phyloP scores from a whole-genome alignment of 495 filamentous ascomycete genomes.

The Talaromyces trachyspermus region DNA sequence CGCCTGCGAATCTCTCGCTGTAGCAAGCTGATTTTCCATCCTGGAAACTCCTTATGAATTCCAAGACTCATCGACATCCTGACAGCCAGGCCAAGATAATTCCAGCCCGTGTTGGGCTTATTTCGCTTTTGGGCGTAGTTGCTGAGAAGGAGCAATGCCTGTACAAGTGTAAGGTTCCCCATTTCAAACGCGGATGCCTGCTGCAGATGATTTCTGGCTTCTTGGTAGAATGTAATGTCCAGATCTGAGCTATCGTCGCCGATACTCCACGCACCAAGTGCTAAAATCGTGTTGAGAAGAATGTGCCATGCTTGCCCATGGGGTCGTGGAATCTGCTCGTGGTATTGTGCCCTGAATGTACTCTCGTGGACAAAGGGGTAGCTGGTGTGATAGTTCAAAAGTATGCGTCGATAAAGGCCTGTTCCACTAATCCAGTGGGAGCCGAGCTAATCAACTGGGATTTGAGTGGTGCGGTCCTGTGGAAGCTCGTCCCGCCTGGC shows the following conservation, averaged over 20 bases:
- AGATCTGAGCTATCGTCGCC: slow-evolving; percentile 42
- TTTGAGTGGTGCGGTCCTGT: slow-evolving; percentile 12
- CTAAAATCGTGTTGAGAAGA: slow-evolving; percentile 42
- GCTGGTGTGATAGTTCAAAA: slow-evolving; percentile 46
- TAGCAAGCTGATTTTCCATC: slow-evolving; percentile 46
- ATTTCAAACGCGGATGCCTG: slow-evolving; percentile 43
- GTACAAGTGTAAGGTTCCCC: slow-evolving; percentile 44
- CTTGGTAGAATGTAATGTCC: slow-evolving; percentile 42
- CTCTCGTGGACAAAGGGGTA: slow-evolving; percentile 51
- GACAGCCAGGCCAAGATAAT: slow-evolving; percentile 43
- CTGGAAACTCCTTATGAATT: slow-evolving; percentile 48
- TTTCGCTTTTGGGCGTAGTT: slow-evolving; percentile 50
- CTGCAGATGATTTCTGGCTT: slow-evolving; percentile 32
- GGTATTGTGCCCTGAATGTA: slow-evolving; percentile 47
- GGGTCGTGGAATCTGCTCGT: slow-evolving; percentile 41
- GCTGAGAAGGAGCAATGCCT: slow-evolving; percentile 44
- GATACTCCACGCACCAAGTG: slow-evolving; percentile 46
- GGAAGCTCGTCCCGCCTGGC: slow-evolving; percentile 15
- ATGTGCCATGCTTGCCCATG: slow-evolving; percentile 46
- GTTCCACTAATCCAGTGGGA: slow-evolving; percentile 27
- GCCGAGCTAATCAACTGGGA: slow-evolving; percentile 25
- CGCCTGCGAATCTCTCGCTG: slow-evolving; percentile 39
- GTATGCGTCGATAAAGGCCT: slow-evolving; percentile 44
- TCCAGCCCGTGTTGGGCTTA: slow-evolving; percentile 51
- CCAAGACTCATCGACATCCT: slow-evolving; percentile 48